phyloP scores from a whole-genome alignment of 2,329 filamentous ascomycete species.

The Pseudocercospora eumusae region DNA sequence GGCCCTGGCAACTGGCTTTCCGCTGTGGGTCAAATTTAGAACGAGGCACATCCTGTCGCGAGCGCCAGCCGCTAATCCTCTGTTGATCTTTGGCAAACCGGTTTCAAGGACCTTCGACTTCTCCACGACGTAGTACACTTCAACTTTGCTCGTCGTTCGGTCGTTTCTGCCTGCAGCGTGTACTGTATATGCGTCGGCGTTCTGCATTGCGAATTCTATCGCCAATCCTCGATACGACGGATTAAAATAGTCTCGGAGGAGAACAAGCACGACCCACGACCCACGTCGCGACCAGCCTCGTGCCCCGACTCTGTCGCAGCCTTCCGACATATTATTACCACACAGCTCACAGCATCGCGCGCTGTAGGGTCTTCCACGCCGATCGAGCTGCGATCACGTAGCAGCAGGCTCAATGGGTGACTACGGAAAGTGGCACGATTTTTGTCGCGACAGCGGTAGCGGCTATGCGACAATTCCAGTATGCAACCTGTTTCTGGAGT shows the following conservation, averaged over 20 bases:
- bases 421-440: constrained; percentile 46
- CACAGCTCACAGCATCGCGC: background rate
- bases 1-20: constrained; percentile 1
- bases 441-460: constrained; percentile 54
- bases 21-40: constrained; percentile 7
- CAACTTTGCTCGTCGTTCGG: background rate
- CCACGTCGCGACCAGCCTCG: constrained; percentile 3
- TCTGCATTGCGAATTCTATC: background rate
- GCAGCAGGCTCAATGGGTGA: constrained; percentile 28
- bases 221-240: constrained; percentile 1
- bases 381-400: background rate
- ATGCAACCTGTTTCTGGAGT: constrained; percentile 64
- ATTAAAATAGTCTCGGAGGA: constrained; percentile 4
- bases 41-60: background rate
- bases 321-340: background rate
- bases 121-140: background rate
- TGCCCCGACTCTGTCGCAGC: background rate
- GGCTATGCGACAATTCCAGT: constrained; percentile 42
- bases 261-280: constrained; percentile 6
- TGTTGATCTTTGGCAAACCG: constrained; percentile 6
- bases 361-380: background rate
- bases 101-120: background rate
- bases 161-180: background rate
- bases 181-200: background rate
- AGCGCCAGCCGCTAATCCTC: constrained; percentile 8